Evolutionary conservation across 352 stramenopile genomes (phyloP), one percentile per base, ranked within the genome.

Genomic region (Pythium periplocum): DNA sequence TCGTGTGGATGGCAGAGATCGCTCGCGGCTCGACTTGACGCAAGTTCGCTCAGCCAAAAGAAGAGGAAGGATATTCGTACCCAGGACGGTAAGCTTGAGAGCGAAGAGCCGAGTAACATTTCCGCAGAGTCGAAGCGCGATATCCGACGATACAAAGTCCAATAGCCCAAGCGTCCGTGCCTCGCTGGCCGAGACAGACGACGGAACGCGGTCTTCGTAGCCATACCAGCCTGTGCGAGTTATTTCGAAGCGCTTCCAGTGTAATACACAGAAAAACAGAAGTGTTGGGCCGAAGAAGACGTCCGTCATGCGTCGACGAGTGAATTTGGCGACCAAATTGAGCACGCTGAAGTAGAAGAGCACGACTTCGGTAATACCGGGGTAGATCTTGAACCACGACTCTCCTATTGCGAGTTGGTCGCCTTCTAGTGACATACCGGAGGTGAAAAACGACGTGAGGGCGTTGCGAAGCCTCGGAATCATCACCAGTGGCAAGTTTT

Each of bases 361-460:
- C 8, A 62, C 36, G 50, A 70, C 43, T 38, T 66, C 58, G 30
- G 52, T 49, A 11, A 70, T 66, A 1, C 43, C 36, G 4, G 57
- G 57, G 50, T 70, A 70, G 17, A 70, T 70, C 11, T 47, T 44
- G 32, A 64, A 70, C 61, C 65, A 73, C 9, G 61, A 53, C 43
- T 70, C 53, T 17, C 48, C 37, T 2, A 73, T 11, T 0, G 47
- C 43, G 7, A 46, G 30, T 51, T 69, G 60, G 8, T 66, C 51
- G 7, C 57, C 56, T 47, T 69, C 57, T 53, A 67, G 67, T 6
- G 46, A 3, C 2, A 53, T 64, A 0, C 62, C 59, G 38, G 59
- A 41, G 5, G 62, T 59, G 10, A 53, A 63, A 40, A 74, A 74
- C 2, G 57, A 49, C 0, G 61, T 39, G 2, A 69, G 47, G 0